Percentiles rank a stretch among this genome's conserved stretches.
Conservation (phyloP, 257 asterid species). For the Ilex asprella region DNA sequence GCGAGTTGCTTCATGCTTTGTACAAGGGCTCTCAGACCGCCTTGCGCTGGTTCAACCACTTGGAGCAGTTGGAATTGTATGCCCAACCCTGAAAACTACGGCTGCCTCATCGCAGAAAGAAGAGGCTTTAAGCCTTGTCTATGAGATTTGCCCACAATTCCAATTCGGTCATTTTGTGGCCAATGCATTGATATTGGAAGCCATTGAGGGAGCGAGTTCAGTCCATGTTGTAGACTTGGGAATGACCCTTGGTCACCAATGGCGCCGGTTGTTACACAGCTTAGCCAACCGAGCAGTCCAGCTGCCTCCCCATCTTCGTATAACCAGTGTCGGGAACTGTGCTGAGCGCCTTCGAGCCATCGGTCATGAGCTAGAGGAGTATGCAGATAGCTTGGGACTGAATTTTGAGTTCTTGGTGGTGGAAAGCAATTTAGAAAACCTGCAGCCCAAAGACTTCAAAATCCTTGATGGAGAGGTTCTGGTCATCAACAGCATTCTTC, state of each 20-base stretch:
- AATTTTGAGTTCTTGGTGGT: neutral
- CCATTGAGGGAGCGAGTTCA: neutral
- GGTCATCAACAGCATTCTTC: neutral
- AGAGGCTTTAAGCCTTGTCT: neutral
- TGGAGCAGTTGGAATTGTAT: neutral
- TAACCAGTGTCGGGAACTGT: neutral
- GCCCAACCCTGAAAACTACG: neutral
- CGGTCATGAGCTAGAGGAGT: neutral
- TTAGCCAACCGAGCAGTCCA: neutral
- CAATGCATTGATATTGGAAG: neutral
- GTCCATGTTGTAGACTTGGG: neutral
- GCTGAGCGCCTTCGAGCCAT: neutral
- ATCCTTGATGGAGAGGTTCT: neutral
- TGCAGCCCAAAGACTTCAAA: neutral
- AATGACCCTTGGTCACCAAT: constrained; percentile 1
- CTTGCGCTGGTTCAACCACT: neutral
- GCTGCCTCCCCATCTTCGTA: neutral
- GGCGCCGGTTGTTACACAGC: neutral
- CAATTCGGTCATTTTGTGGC: neutral
- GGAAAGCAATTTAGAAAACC: neutral
- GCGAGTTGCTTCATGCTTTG: neutral
- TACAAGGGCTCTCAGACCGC: neutral
- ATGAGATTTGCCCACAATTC: neutral
- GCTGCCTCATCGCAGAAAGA: neutral
- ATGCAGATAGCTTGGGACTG: neutral